Percentiles rank a stretch among this genome's conserved stretches.
These are phyloP conservation scores for Leptodermis oblonga DNA, from an alignment of 257 asterid species.

Conservation along the genomic window DNA sequence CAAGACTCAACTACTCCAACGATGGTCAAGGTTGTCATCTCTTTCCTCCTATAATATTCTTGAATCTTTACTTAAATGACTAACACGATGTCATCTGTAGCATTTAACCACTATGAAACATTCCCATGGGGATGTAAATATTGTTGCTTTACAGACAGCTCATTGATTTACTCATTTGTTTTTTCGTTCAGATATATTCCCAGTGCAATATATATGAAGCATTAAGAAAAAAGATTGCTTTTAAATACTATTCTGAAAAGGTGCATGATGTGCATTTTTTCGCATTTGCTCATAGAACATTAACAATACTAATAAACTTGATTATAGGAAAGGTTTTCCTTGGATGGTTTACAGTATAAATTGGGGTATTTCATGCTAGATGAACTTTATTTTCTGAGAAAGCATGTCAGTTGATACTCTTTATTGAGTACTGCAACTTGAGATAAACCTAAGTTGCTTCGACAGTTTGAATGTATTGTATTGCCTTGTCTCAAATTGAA, in stretches of 20 bases:
- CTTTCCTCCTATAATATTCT: background rate
- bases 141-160: background rate
- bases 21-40: slow-evolving; percentile 51
- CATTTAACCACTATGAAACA: background rate
- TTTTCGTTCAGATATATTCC: slow-evolving; percentile 56
- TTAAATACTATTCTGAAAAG: slow-evolving; percentile 70
- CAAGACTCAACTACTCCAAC: slow-evolving; percentile 25
- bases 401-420: no score
- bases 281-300: no score
- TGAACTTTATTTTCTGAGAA: no score
- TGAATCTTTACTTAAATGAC: background rate
- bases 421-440: no score
- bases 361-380: no score
- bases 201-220: slow-evolving; percentile 88
- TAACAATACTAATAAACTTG: no score
- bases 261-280: slow-evolving; percentile 37
- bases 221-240: slow-evolving; percentile 69
- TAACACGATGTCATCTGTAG: background rate
- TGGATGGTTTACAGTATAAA: no score
- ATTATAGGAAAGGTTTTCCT: no score
- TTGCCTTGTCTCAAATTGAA: no score
- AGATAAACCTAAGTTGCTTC: no score
- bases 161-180: slow-evolving; percentile 1
- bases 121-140: no score
- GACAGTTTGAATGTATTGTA: no score